These are phyloP conservation scores for Ganoderma boninense DNA, from an alignment of 1,284 basidiomycete genomes.

Conservation along the genomic window DNA sequence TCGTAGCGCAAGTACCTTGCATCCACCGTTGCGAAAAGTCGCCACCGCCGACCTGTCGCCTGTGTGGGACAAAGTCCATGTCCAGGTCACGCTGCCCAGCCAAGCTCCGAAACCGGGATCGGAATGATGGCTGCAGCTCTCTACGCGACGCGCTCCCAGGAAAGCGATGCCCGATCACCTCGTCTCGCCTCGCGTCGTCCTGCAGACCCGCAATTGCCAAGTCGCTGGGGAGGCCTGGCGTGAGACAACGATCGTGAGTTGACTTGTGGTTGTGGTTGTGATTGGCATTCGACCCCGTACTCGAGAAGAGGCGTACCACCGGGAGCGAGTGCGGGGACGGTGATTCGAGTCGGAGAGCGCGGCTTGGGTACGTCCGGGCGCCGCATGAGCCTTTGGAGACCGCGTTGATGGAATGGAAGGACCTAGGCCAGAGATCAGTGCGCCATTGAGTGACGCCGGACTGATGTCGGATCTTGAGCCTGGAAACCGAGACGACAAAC, in stretches of 20 bases:
- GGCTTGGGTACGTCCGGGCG: background rate
- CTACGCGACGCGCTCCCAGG: background rate
- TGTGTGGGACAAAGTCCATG: background rate
- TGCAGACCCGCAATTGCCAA: background rate
- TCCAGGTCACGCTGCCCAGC: background rate
- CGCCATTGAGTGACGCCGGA: background rate
- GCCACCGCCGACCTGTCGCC: background rate
- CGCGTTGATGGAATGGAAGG: background rate
- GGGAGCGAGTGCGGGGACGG: background rate
- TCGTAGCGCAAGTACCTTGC: background rate
- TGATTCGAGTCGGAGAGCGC: background rate
- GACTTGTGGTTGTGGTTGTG: background rate
- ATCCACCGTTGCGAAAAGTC: background rate
- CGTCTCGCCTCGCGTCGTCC: background rate
- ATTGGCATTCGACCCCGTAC: background rate
- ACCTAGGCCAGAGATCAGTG: background rate
- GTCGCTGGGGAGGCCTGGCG: too few relatives aligned
- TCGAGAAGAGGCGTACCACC: background rate
- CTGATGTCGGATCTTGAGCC: background rate
- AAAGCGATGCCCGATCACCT: constrained; percentile 2
- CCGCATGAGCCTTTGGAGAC: background rate
- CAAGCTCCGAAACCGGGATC: background rate
- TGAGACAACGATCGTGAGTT: background rate
- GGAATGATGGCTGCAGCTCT: background rate
- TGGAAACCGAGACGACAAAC: background rate